phyloP scores from a whole-genome alignment of 208 protist genomes.

The Phytomonas sp. region DNA sequence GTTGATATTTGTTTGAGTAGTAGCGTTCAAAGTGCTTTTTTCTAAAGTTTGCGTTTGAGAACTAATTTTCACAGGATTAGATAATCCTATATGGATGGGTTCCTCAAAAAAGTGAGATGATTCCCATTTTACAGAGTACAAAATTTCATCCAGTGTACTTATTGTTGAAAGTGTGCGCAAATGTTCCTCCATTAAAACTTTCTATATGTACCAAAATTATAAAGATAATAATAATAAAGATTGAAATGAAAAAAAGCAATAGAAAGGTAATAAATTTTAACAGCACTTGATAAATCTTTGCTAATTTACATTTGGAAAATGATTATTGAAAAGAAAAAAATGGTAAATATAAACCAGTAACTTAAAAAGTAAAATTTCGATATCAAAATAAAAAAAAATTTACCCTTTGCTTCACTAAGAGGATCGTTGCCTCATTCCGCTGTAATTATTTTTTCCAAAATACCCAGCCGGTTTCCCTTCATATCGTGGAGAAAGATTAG shows the following conservation, averaged over 20 bases:
- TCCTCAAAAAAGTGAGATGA: conserved; percentile 1
- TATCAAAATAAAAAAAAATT: not conserved
- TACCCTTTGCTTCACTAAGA: conserved; percentile 3
- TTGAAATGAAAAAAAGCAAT: conserved; percentile 4
- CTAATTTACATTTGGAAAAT: not conserved
- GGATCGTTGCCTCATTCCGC: conserved; percentile 65
- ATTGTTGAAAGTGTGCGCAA: conserved; percentile 7
- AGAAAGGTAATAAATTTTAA: not conserved
- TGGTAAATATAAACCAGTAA: not conserved
- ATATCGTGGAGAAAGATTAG: conserved; percentile 71
- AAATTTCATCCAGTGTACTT: conserved; percentile 4
- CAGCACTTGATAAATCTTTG: not conserved
- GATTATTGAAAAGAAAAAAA: not conserved
- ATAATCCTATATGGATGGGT: not conserved
- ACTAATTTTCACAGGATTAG: not conserved
- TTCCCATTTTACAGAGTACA: not conserved
- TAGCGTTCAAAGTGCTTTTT: not conserved
- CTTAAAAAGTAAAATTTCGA: not conserved
- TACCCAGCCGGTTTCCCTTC: conserved; percentile 68
- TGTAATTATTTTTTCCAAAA: conserved; percentile 73
- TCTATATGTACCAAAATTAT: not conserved
- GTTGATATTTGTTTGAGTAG: not conserved
- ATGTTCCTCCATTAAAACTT: not conserved
- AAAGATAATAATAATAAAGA: conserved; percentile 10
- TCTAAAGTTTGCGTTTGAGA: not conserved